These are phyloP conservation scores for Calocybe cyanea DNA, from an alignment of 768 basidiomycete species.

Conservation along the genomic window DNA sequence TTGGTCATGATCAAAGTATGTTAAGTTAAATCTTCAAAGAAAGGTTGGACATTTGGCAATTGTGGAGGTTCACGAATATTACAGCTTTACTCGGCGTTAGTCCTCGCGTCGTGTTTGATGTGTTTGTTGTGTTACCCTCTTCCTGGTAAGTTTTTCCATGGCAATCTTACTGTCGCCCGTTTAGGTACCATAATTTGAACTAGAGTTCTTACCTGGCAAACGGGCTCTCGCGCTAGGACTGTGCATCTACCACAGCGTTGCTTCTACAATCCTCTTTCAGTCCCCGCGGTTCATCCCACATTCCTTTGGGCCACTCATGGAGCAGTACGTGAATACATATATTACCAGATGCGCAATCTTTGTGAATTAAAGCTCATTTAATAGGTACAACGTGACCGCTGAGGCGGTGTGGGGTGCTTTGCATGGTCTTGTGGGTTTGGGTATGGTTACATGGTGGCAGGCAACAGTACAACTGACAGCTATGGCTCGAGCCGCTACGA, in stretches of 20 bases:
- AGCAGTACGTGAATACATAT: conserved; percentile 49
- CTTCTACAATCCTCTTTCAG: conserved; percentile 71
- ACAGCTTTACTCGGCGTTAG: conserved; percentile 68
- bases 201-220: conserved; percentile 84
- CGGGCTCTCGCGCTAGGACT: conserved; percentile 76
- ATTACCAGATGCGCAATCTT: not conserved
- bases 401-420: conserved; percentile 69
- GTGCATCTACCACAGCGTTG: conserved; percentile 70
- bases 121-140: conserved; percentile 63
- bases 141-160: conserved; percentile 48
- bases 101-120: conserved; percentile 56
- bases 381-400: conserved; percentile 61
- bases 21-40: conserved; percentile 1
- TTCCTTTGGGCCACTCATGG: conserved; percentile 56
- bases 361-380: conserved; percentile 6
- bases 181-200: not conserved
- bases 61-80: too few species aligned
- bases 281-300: conserved; percentile 78
- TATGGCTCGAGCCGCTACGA: conserved; percentile 26
- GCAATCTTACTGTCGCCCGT: not conserved
- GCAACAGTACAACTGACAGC: conserved; percentile 52
- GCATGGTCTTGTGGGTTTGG: conserved; percentile 69
- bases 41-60: not conserved
- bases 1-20: conserved; percentile 72
- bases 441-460: conserved; percentile 84